Conservation (phyloP, 805 yeast genomes). For the Candida saitoana region DNA sequence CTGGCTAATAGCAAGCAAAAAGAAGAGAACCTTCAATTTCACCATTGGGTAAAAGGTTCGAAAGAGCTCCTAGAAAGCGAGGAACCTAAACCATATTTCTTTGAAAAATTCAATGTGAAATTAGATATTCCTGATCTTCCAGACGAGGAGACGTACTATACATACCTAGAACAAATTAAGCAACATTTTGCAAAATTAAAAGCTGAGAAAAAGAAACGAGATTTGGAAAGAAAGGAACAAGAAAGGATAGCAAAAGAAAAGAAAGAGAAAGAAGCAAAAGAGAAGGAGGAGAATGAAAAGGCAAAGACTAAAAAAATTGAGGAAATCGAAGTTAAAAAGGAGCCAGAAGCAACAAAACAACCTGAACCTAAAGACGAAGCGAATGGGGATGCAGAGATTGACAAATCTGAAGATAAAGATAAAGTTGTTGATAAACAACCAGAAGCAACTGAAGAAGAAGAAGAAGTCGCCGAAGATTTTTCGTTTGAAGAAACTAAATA, state of each 20-base stretch:
- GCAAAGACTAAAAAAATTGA: constrained; percentile 7
- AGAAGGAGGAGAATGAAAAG: constrained; percentile 10
- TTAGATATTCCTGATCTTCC: constrained; percentile 68
- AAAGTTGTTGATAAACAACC: constrained; percentile 11
- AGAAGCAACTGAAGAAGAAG: constrained; percentile 26
- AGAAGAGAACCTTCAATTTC: constrained; percentile 46
- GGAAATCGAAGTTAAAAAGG: constrained; percentile 10
- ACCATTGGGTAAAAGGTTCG: constrained; percentile 87
- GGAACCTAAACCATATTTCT: constrained; percentile 49
- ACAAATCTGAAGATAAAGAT: constrained; percentile 17
- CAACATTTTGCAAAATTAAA: constrained; percentile 18
- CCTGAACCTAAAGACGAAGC: constrained; percentile 10
- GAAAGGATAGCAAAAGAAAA: constrained; percentile 11
- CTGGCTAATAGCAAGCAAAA: constrained; percentile 47
- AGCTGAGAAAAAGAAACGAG: constrained; percentile 13
- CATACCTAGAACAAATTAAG: constrained; percentile 42
- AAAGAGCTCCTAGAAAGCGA: constrained; percentile 39
- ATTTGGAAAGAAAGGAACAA: constrained; percentile 11
- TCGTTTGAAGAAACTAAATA: constrained; percentile 70
- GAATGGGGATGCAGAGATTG: constrained; percentile 17
- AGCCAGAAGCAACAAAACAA: constrained; percentile 13
- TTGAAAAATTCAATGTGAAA: constrained; percentile 68
- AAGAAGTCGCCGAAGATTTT: constrained; percentile 29
- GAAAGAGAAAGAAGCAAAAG: constrained; percentile 10
- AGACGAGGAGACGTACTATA: constrained; percentile 54